Conservation (phyloP, 352 stramenopile genomes). For the Achlya hypogyna region DNA sequence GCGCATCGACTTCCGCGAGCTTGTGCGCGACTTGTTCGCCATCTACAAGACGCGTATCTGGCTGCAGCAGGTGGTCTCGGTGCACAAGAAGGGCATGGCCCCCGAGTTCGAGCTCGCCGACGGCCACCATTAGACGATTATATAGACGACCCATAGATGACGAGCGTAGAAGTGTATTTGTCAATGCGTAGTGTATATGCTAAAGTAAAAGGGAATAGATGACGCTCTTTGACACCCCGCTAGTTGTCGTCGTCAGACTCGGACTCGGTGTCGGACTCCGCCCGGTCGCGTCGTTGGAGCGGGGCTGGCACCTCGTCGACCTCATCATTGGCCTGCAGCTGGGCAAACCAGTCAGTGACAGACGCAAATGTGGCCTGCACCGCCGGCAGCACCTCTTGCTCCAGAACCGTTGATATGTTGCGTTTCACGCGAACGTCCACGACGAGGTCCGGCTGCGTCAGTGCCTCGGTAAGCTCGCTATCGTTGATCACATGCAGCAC, state of each 20-base stretch:
- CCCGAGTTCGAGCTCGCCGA: background rate
- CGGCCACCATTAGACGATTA: conserved; percentile 9
- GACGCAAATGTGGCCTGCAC: background rate
- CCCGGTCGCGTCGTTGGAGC: background rate
- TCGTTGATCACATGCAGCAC: conserved; percentile 14
- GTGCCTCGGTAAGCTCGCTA: conserved; percentile 4
- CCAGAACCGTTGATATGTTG: background rate
- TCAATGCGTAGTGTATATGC: background rate
- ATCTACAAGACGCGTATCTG: conserved; percentile 89
- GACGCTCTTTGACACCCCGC: background rate
- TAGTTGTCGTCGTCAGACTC: conserved; percentile 16
- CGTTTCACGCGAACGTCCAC: background rate
- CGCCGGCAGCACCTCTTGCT: background rate
- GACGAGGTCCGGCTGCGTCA: background rate
- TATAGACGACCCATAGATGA: background rate
- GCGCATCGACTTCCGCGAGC: conserved; percentile 83
- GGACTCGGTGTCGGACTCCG: conserved; percentile 13
- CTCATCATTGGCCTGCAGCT: background rate
- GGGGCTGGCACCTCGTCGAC: background rate
- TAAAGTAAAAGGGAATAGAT: background rate
- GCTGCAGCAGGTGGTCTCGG: conserved; percentile 67
- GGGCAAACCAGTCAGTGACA: background rate
- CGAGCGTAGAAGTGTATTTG: background rate
- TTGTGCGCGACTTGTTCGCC: conserved; percentile 84
- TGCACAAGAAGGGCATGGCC: conserved; percentile 10